Evolutionary conservation across 2,329 filamentous ascomycete genomes (phyloP).

Genomic region (Trichoderma endophyticum): DNA sequence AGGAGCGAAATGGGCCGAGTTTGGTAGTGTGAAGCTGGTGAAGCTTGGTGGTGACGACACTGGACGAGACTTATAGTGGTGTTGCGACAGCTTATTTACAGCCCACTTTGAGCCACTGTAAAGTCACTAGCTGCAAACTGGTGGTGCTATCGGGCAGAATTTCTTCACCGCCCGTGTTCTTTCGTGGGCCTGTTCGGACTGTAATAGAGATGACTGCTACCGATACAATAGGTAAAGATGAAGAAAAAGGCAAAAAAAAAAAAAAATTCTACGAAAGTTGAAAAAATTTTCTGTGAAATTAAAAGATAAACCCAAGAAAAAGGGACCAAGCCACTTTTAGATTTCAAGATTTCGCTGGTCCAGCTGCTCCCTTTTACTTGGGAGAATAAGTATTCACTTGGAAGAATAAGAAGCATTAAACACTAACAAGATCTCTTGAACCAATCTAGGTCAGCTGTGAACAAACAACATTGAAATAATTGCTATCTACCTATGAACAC

Average conservation of each 20-base stretch:
- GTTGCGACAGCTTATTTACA: not conserved
- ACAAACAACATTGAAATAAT: not conserved
- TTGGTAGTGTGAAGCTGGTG: not conserved
- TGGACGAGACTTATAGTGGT: conserved; percentile 2
- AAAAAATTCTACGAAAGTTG: too few species aligned
- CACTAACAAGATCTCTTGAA: not conserved
- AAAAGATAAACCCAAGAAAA: not conserved
- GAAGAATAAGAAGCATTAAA: not conserved
- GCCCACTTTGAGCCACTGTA: not conserved
- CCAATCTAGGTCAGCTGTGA: not conserved
- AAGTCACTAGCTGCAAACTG: not conserved
- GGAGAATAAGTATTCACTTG: not conserved
- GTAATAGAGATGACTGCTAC: too few species aligned
- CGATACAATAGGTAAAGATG: not conserved
- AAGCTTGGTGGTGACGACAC: conserved; percentile 1
- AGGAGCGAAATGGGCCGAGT: not conserved
- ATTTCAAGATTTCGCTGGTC: not conserved
- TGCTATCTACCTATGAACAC: not conserved
- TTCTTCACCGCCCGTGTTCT: conserved; percentile 32
- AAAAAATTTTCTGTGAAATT: not conserved
- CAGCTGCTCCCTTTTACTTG: not conserved
- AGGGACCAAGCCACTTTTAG: not conserved
- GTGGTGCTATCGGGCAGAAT: conserved; percentile 32
- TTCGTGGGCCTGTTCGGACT: not conserved
- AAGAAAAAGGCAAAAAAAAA: not conserved